Percentiles rank a stretch among this genome's conserved stretches.
phyloP scores from a whole-genome alignment of 2,329 filamentous ascomycete species.

The Huntiella decipiens region DNA sequence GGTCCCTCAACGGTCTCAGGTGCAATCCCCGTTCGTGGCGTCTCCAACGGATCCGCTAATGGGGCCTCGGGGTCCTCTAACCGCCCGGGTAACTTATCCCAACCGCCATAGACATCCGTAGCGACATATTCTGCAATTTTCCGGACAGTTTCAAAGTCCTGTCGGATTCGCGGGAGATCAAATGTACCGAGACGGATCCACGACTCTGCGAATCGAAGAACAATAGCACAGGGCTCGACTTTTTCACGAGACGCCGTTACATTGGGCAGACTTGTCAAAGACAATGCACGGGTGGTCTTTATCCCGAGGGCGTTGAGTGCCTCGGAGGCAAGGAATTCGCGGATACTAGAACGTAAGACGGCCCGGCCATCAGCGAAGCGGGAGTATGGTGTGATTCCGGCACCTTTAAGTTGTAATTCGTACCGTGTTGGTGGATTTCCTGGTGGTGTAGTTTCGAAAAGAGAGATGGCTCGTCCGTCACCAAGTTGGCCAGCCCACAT shows the following conservation, averaged over 20 bases:
- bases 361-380: constrained; percentile 93
- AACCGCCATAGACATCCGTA: constrained; percentile 73
- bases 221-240: constrained; percentile 78
- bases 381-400: constrained; percentile 82
- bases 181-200: constrained; percentile 95
- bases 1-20: constrained; percentile 46
- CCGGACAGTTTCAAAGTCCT: constrained; percentile 56
- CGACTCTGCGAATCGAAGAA: constrained; percentile 72
- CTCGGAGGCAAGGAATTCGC: constrained; percentile 88
- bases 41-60: constrained; percentile 14
- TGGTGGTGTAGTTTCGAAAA: constrained; percentile 77
- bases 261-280: constrained; percentile 58
- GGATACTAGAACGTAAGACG: constrained; percentile 76
- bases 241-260: constrained; percentile 58
- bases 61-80: constrained; percentile 32
- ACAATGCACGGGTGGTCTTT: constrained; percentile 69
- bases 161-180: constrained; percentile 68
- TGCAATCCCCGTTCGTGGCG: constrained; percentile 32
- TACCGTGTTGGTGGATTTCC: constrained; percentile 39
- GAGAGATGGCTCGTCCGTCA: constrained; percentile 80
- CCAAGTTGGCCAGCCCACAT: constrained; percentile 92
- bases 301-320: constrained; percentile 69
- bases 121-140: constrained; percentile 65
- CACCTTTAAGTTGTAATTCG: constrained; percentile 87
- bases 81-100: constrained; percentile 58